Evolutionary conservation across 1,139 yeast species (phyloP).

Genomic region (Sporopachydermia cereana): DNA sequence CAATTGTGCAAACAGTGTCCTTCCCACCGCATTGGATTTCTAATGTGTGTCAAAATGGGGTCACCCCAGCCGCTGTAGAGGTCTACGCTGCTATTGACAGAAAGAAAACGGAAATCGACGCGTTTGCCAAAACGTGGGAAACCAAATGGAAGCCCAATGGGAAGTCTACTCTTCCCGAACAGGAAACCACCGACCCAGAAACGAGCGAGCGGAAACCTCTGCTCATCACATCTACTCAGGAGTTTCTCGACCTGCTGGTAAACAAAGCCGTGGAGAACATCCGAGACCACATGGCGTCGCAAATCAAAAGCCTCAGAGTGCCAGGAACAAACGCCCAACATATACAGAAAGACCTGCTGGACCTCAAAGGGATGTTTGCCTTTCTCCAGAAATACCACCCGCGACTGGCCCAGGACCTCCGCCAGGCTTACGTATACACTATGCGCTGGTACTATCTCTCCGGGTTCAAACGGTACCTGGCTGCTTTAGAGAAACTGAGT

Average conservation of each 20-base stretch:
- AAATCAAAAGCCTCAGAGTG: constrained; percentile 53
- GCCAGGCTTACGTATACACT: constrained; percentile 72
- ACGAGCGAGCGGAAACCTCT: background rate
- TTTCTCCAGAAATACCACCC: constrained; percentile 47
- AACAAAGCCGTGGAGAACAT: constrained; percentile 59
- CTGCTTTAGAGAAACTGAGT: constrained; percentile 58
- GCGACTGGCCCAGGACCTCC: constrained; percentile 63
- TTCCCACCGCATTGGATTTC: constrained; percentile 65
- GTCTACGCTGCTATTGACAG: constrained; percentile 12
- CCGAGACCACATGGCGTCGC: constrained; percentile 51
- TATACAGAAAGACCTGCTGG: constrained; percentile 56
- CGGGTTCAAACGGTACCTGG: constrained; percentile 67
- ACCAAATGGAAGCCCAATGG: constrained; percentile 9
- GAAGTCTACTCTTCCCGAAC: constrained; percentile 18
- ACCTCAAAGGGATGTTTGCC: constrained; percentile 45
- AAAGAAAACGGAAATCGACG: constrained; percentile 7
- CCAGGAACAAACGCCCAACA: constrained; percentile 47
- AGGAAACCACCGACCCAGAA: constrained; percentile 26
- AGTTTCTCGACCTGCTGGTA: constrained; percentile 32
- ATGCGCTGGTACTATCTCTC: constrained; percentile 88
- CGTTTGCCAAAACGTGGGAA: constrained; percentile 8
- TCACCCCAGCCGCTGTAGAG: constrained; percentile 11
- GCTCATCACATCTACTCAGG: constrained; percentile 27
- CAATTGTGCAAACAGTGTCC: constrained; percentile 59
- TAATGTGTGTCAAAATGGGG: constrained; percentile 32